phyloP scores from a whole-genome alignment of 176 grass and related monocot species.

The Oryza punctata region DNA sequence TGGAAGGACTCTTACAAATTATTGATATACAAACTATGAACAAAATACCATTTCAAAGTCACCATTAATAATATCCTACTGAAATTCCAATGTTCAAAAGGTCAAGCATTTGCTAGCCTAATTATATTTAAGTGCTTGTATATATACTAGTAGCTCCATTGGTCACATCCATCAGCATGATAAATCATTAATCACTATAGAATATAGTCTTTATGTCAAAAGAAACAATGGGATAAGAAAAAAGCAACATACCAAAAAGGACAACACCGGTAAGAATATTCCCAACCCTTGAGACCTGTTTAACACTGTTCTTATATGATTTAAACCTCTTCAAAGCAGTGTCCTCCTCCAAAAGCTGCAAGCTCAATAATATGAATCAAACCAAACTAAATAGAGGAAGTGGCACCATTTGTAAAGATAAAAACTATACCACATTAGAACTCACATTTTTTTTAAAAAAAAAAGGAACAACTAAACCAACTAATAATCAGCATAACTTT shows the following conservation, averaged over 20 bases:
- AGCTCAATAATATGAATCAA: conserved; percentile 18
- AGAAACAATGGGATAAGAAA: conserved; percentile 10
- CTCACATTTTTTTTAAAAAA: not conserved
- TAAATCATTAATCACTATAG: not conserved
- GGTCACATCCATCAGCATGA: conserved; percentile 6
- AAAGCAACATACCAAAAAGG: conserved; percentile 51
- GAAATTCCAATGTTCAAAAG: not conserved
- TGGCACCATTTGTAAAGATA: not conserved
- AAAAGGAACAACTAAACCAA: not conserved
- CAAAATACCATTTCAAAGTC: not conserved
- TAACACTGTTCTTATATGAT: conserved; percentile 70
- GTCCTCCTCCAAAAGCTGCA: conserved; percentile 81
- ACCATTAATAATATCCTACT: not conserved
- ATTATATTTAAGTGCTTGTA: not conserved
- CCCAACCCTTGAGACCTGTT: conserved; percentile 66
- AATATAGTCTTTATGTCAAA: not conserved
- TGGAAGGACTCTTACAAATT: not conserved
- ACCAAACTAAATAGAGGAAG: not conserved
- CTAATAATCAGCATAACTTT: not conserved
- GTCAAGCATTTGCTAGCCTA: not conserved
- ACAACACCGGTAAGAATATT: conserved; percentile 55
- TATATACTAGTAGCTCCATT: not conserved
- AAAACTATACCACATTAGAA: not conserved
- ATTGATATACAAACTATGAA: not conserved
- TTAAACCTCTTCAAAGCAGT: conserved; percentile 73